Evolutionary conservation across 1,284 basidiomycete species (phyloP), one percentile per base, ranked within the genome.

Genomic region (Ceratobasidium sp.): DNA sequence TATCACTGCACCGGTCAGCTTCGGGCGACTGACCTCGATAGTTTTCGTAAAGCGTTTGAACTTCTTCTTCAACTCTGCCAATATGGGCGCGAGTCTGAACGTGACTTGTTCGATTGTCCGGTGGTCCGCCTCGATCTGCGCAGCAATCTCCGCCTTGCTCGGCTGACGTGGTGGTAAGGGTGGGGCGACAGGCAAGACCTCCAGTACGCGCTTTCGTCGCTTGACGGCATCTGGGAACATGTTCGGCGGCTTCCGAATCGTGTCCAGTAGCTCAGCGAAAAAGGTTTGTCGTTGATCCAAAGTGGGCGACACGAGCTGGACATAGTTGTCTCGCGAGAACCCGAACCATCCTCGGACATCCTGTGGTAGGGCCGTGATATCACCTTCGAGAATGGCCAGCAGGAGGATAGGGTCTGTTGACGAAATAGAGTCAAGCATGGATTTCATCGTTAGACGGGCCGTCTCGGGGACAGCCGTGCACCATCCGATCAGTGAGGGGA

Each of bases 271-370:
- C 4, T 91, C 89, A 18, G 90, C 86, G 83, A 99, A 98, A 89
- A 97, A 99, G 1, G 86, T 87, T 15, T 86, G 86, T n/a, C 97
- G 90, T 81, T 95, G 91, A 7, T 86, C 84, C 53, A 84, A 66
- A 0, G 84, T 86, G 0, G 95, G 94, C 0, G 83, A 55, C 0
- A 84, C 81, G 10, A 99, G 87, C 58, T 89, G 86, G 12, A 98
- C 89, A 33, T 94, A 91, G 81, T 94, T 95, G 55, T 95, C 93
- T 67, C 91, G 90, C 2, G 91, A 87, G 77, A 87, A 86, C 0
- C 97, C 97, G 83, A 99, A 99, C 98, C 98, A 99, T 0, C 89
- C 87, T 55, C 92, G 91, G 20, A 99, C 95, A 81, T 99, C 98
- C 0, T 86, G 85, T 0, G 97, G 95, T 0, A 99, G 87, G 2